Evolutionary conservation across 2,329 filamentous ascomycete genomes (phyloP).

Genomic region (Colletotrichum karsti): DNA sequence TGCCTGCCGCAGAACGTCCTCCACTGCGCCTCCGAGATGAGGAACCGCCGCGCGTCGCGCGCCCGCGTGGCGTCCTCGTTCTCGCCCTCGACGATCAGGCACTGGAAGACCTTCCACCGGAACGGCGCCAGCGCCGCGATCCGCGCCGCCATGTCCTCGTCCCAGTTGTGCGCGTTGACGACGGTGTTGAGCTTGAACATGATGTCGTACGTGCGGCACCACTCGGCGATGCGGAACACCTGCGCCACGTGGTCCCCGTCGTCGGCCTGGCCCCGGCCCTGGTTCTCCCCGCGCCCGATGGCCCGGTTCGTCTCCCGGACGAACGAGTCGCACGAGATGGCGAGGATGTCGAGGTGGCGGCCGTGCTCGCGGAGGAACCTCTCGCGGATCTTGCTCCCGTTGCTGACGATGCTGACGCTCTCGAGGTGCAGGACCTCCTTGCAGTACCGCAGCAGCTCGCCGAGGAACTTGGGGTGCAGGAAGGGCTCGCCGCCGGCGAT

Average conservation of each 20-base stretch:
- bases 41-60: constrained; percentile 50
- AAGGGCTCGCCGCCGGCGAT: constrained; percentile 65
- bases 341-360: constrained; percentile 60
- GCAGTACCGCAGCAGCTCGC: constrained; percentile 53
- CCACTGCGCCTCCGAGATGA: constrained; percentile 57
- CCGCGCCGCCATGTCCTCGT: constrained; percentile 55
- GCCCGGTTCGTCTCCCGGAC: constrained; percentile 55
- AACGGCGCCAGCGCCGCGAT: constrained; percentile 53
- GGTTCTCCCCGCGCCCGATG: constrained; percentile 55
- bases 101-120: constrained; percentile 65
- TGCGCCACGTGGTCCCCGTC: constrained; percentile 54
- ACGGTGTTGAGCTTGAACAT: constrained; percentile 69
- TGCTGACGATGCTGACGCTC: constrained; percentile 61
- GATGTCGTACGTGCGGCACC: constrained; percentile 56
- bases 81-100: constrained; percentile 60
- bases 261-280: constrained; percentile 28
- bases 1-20: constrained; percentile 54
- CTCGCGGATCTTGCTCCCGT: constrained; percentile 56
- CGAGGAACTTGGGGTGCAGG: constrained; percentile 54
- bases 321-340: constrained; percentile 65
- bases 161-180: constrained; percentile 54
- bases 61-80: constrained; percentile 54
- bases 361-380: constrained; percentile 51
- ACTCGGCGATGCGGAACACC: constrained; percentile 50
- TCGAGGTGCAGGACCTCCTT: constrained; percentile 58